These are phyloP conservation scores for Lachancea meyersii DNA, from an alignment of 805 yeast species.

Conservation along the genomic window DNA sequence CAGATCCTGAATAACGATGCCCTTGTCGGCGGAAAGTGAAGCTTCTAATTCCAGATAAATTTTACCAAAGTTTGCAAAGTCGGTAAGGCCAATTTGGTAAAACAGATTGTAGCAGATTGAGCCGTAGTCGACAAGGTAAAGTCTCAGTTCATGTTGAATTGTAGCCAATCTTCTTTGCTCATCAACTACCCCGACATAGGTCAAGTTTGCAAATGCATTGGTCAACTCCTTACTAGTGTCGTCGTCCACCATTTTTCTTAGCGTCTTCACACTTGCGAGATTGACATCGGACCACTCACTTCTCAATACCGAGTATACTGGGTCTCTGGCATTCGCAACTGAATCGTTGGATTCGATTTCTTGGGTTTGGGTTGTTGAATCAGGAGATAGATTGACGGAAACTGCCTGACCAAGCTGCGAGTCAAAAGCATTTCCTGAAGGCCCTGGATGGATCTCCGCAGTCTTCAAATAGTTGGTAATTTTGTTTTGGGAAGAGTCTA, in stretches of 20 bases:
- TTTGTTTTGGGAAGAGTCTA: slow-evolving; percentile 30
- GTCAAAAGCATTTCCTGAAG: background rate
- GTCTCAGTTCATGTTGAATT: slow-evolving; percentile 74
- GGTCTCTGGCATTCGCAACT: background rate
- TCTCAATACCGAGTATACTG: slow-evolving; percentile 14
- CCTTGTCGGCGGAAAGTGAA: slow-evolving; percentile 5
- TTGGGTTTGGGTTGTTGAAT: background rate
- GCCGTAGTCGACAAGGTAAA: slow-evolving; percentile 77
- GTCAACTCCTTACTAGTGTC: slow-evolving; percentile 51
- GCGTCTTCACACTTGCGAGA: slow-evolving; percentile 51
- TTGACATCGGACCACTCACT: slow-evolving; percentile 39
- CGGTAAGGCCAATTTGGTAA: slow-evolving; percentile 72
- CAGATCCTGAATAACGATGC: slow-evolving; percentile 16
- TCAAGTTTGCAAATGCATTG: slow-evolving; percentile 58
- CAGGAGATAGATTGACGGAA: background rate
- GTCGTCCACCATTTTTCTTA: slow-evolving; percentile 46
- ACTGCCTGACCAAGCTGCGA: background rate
- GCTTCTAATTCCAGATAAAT: slow-evolving; percentile 36
- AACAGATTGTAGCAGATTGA: slow-evolving; percentile 60
- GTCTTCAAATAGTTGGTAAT: slow-evolving; percentile 26
- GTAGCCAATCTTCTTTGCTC: slow-evolving; percentile 61
- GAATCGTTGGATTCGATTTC: background rate
- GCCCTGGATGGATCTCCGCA: background rate
- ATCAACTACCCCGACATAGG: slow-evolving; percentile 81
- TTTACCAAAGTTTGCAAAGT: slow-evolving; percentile 76